These are phyloP conservation scores for Lophiostoma macrostomum DNA, from an alignment of 495 filamentous ascomycete species.

Conservation along the genomic window DNA sequence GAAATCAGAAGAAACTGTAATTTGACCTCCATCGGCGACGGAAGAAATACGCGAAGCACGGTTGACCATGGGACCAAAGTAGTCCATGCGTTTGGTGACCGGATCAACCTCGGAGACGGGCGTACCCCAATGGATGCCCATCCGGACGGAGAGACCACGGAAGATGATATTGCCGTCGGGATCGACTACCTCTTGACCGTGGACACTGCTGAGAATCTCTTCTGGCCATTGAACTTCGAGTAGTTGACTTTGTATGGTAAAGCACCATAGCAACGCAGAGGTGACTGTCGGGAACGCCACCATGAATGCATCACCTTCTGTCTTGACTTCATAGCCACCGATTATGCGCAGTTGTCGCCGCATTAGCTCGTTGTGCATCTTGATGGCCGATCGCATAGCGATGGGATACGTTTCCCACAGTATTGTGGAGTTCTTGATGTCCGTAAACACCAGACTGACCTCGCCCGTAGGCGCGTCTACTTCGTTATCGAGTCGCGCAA, in stretches of 20 bases:
- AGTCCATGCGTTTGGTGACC: slow-evolving; percentile 97
- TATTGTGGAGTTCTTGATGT: slow-evolving; percentile 97
- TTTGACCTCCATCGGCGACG: slow-evolving; percentile 95
- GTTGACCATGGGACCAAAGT: slow-evolving; percentile 99
- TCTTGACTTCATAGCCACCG: slow-evolving; percentile 98
- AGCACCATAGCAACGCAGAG: slow-evolving; percentile 89
- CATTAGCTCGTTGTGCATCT: slow-evolving; percentile 93
- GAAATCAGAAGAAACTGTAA: slow-evolving; percentile 93
- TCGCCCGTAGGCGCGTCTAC: slow-evolving; percentile 87
- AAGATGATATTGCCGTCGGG: slow-evolving; percentile 87
- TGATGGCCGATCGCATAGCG: slow-evolving; percentile 93
- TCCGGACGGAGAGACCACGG: slow-evolving; percentile 86
- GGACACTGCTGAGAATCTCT: slow-evolving; percentile 82
- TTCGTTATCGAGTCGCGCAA: slow-evolving; percentile 79
- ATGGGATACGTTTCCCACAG: slow-evolving; percentile 95
- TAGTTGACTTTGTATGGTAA: slow-evolving; percentile 84
- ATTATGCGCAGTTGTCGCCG: slow-evolving; percentile 88
- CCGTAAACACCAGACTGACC: slow-evolving; percentile 92
- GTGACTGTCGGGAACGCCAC: slow-evolving; percentile 96
- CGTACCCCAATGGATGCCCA: slow-evolving; percentile 94
- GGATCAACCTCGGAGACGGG: slow-evolving; percentile 94
- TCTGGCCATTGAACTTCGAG: slow-evolving; percentile 88
- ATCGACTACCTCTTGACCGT: slow-evolving; percentile 77
- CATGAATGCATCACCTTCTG: slow-evolving; percentile 99
- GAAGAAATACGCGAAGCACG: slow-evolving; percentile 88